Percentiles rank a stretch among this genome's conserved stretches.
Evolutionary conservation across 345 rosid genomes (phyloP).

Genomic region (Draba incana): DNA sequence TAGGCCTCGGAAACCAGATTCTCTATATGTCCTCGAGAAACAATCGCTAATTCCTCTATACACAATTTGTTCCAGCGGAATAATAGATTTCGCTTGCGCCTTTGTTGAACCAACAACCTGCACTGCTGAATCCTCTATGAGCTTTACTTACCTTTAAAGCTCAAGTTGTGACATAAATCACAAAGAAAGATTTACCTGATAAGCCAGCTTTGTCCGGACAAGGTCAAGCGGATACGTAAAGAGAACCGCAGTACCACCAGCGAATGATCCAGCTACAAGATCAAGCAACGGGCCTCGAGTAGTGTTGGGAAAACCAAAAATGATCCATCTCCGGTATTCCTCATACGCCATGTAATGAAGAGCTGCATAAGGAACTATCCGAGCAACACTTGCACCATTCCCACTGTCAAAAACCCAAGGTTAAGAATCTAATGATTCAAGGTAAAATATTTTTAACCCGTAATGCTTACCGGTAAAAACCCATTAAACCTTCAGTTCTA

Average conservation of each 20-base stretch:
- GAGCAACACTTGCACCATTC: conserved; percentile 92
- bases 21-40: conserved; percentile 71
- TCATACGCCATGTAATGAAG: conserved; percentile 97
- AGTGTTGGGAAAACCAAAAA: conserved; percentile 55
- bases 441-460: neutral
- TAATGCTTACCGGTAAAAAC: conserved; percentile 74
- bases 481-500: conserved; percentile 79
- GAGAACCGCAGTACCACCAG: conserved; percentile 93
- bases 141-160: neutral
- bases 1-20: conserved; percentile 77
- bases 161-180: neutral
- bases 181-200: conserved; percentile 60
- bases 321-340: conserved; percentile 91
- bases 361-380: conserved; percentile 93
- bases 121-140: conserved; percentile 38
- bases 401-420: conserved; percentile 54
- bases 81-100: conserved; percentile 43
- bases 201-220: conserved; percentile 87
- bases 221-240: conserved; percentile 92
- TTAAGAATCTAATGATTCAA: conserved; percentile 6
- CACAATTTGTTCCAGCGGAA: conserved; percentile 48
- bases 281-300: conserved; percentile 88
- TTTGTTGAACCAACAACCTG: conserved; percentile 73
- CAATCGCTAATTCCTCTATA: conserved; percentile 83
- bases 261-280: conserved; percentile 89